These are phyloP conservation scores for Exophiala sideris DNA, from an alignment of 2,329 filamentous ascomycete species.

Conservation along the genomic window DNA sequence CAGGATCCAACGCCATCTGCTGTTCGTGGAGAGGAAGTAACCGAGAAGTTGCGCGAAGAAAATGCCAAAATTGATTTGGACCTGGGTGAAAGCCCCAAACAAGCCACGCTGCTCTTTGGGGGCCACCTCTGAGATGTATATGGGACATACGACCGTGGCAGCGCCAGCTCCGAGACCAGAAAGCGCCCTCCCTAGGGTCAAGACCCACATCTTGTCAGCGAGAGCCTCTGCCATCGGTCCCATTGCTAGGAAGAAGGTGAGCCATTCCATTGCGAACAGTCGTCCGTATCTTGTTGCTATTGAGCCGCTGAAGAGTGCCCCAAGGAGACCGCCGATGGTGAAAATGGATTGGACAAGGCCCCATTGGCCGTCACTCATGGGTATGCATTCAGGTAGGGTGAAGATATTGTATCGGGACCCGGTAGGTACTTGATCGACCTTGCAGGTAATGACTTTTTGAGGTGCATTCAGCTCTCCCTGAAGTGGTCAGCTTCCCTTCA, in stretches of 20 bases:
- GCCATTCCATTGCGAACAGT: slow-evolving; percentile 70
- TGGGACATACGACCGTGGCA: slow-evolving; percentile 84
- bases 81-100: slow-evolving; percentile 81
- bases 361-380: slow-evolving; percentile 78
- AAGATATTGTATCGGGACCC: slow-evolving; percentile 25
- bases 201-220: slow-evolving; percentile 61
- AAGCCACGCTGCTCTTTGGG: slow-evolving; percentile 72
- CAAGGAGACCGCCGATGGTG: slow-evolving; percentile 81
- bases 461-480: slow-evolving; percentile 96
- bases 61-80: slow-evolving; percentile 91
- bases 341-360: slow-evolving; percentile 87
- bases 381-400: slow-evolving; percentile 67
- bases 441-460: slow-evolving; percentile 86
- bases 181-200: slow-evolving; percentile 73
- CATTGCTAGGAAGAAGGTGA: slow-evolving; percentile 69
- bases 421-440: slow-evolving; percentile 51
- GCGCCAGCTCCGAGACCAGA: slow-evolving; percentile 83
- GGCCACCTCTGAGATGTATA: slow-evolving; percentile 91
- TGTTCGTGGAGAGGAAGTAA: slow-evolving; percentile 77
- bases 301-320: slow-evolving; percentile 76
- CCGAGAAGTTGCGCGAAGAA: slow-evolving; percentile 77
- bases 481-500: slow-evolving; percentile 38
- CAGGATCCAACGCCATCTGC: slow-evolving; percentile 79
- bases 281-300: slow-evolving; percentile 75
- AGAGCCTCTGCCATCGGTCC: slow-evolving; percentile 75